Evolutionary conservation across 768 basidiomycete genomes (phyloP).

Genomic region (Boletus rufocinnamomeus): DNA sequence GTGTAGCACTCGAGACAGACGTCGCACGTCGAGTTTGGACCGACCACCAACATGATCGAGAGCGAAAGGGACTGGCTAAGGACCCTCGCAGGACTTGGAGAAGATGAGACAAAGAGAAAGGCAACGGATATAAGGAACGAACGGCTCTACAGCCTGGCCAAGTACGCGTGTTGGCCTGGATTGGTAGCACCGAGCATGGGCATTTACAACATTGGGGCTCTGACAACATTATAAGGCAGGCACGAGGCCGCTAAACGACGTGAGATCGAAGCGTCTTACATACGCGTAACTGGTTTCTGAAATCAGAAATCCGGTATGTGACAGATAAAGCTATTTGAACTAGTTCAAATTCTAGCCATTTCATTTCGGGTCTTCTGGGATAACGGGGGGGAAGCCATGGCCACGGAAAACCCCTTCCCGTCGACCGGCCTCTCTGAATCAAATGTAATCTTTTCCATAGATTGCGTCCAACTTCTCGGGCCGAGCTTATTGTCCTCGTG

Average conservation of each 20-base stretch:
- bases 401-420: slow-evolving; percentile 18
- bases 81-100: slow-evolving; percentile 27
- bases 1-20: slow-evolving; percentile 71
- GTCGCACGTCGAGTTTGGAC: slow-evolving; percentile 69
- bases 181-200: slow-evolving; percentile 27
- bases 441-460: background rate
- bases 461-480: slow-evolving; percentile 4
- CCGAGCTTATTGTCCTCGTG: slow-evolving; percentile 33
- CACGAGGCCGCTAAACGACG: slow-evolving; percentile 40
- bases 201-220: slow-evolving; percentile 21
- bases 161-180: slow-evolving; percentile 33
- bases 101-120: slow-evolving; percentile 6
- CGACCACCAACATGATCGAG: slow-evolving; percentile 63
- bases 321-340: slow-evolving; percentile 25
- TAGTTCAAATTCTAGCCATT: slow-evolving; percentile 15
- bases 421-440: background rate
- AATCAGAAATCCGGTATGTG: slow-evolving; percentile 19
- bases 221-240: slow-evolving; percentile 36
- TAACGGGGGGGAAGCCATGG: slow-evolving; percentile 5
- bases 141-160: slow-evolving; percentile 28
- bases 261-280: slow-evolving; percentile 31
- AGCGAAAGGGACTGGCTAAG: slow-evolving; percentile 36
- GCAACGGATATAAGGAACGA: slow-evolving; percentile 26
- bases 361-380: slow-evolving; percentile 35
- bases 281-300: slow-evolving; percentile 7